These are phyloP conservation scores for Tillandsia fasciculata DNA, from an alignment of 176 grass and related monocot species.

Conservation along the genomic window DNA sequence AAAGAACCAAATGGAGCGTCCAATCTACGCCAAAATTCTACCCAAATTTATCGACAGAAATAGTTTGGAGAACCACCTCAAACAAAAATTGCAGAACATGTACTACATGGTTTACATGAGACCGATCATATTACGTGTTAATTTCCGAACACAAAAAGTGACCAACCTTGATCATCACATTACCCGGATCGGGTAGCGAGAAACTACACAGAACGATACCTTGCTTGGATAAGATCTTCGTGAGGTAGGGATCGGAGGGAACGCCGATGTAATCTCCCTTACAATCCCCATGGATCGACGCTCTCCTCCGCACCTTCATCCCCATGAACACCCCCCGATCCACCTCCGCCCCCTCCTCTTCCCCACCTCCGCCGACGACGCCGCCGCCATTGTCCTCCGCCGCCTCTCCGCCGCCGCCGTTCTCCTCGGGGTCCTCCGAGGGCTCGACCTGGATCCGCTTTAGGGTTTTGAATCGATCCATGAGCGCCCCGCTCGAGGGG, in stretches of 20 bases:
- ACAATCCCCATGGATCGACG: conserved; percentile 49
- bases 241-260: conserved; percentile 54
- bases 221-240: conserved; percentile 86
- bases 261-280: conserved; percentile 85
- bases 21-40: too few relatives aligned
- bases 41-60: too few relatives aligned
- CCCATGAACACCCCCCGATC: conserved; percentile 36
- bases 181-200: background rate
- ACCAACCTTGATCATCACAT: background rate
- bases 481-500: conserved; percentile 18
- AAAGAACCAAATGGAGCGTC: too few relatives aligned
- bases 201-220: conserved; percentile 20
- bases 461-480: conserved; percentile 64
- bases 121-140: too few relatives aligned
- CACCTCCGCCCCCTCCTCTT: conserved; percentile 15
- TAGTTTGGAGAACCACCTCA: too few relatives aligned
- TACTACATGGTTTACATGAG: too few relatives aligned
- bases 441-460: conserved; percentile 53
- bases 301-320: conserved; percentile 59
- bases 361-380: conserved; percentile 7
- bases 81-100: too few relatives aligned
- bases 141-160: too few relatives aligned
- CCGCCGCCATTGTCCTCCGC: background rate
- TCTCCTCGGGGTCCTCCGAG: conserved; percentile 16
- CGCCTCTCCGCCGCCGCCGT: conserved; percentile 3